Base-by-base conservation (phyloP, 495 filamentous ascomycete species). In the Aspergillus campestris region DNA sequence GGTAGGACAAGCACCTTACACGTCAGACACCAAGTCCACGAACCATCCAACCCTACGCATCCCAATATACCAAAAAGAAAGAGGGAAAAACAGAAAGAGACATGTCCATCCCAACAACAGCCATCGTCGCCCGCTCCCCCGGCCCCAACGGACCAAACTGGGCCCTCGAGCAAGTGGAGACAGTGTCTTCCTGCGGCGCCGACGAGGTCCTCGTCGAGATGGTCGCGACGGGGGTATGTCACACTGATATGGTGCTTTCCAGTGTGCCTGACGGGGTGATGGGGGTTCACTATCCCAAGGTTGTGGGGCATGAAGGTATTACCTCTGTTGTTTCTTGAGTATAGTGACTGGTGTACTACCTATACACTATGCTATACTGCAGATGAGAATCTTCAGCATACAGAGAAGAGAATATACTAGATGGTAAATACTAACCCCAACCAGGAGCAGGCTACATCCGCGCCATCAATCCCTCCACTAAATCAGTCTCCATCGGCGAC, bases 361-460 rank as follows among this genome's bases (percentile, higher is more conserved):
- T 33, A n/a, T n/a, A n/a, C n/a, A n/a, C n/a, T n/a, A n/a, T n/a
- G n/a, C n/a, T n/a, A n/a, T n/a, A n/a, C n/a, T n/a, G n/a, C n/a
- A n/a, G n/a, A n/a, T n/a, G n/a, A n/a, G 10, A 24, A 4, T 24
- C 18, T 24, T 24, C 18, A 24, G 18, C 18, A 24, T 24, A 24
- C 18, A 24, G 18, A 24, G 18, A 24, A 24, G 18, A 24, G 18
- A 24, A 24, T 2, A 24, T 24, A 33, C 6, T 12, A 29, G 7
- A 34, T 11, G 9, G n/a, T n/a, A n/a, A 31, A n/a, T 32, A 18
- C 18, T 24, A 24, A 24, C 18, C 18, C 18, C 18, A 24, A 24
- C 18, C 32, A 59, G 60, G 74, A 34, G 63, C 70, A 3, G 74
- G 75, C 3, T 50, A 67, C 31, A 57, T 72, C 7, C 45, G 64